These are phyloP conservation scores for Kurtzmaniella quercitrusa DNA, from an alignment of 1,139 yeast genomes.

Conservation along the genomic window DNA sequence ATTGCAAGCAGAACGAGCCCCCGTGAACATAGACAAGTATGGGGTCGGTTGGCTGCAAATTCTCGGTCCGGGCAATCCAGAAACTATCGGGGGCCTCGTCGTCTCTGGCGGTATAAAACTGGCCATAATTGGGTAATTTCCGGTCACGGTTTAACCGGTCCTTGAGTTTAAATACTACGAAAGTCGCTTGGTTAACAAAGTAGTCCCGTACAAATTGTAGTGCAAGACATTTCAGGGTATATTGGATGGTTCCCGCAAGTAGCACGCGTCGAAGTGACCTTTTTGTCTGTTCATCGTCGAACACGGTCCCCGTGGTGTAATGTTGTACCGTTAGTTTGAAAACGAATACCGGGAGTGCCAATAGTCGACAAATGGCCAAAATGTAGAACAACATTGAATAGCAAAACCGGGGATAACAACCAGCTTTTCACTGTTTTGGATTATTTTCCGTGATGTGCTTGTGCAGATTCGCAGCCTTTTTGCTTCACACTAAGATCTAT, in stretches of 20 bases:
- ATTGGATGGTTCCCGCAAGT: slow-evolving; percentile 3
- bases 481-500: too few relatives aligned
- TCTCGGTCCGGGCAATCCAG: neutral
- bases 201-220: neutral
- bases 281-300: slow-evolving; percentile 4
- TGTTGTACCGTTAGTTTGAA: slow-evolving; percentile 5
- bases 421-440: too few relatives aligned
- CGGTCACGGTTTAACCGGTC: neutral
- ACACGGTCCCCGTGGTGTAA: slow-evolving; percentile 8
- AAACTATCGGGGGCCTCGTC: neutral
- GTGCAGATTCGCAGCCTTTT: too few relatives aligned
- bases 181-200: neutral
- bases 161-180: neutral
- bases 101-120: neutral
- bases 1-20: slow-evolving; percentile 10
- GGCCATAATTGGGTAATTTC: neutral
- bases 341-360: slow-evolving; percentile 2
- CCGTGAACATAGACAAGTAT: slow-evolving; percentile 8
- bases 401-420: too few relatives aligned
- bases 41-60: slow-evolving; percentile 1
- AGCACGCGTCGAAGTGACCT: slow-evolving; percentile 3
- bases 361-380: neutral
- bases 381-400: neutral
- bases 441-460: too few relatives aligned
- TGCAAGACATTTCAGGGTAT: slow-evolving; percentile 1